phyloP scores from a whole-genome alignment of 2,329 filamentous ascomycete genomes.

The Periconia sp. region DNA sequence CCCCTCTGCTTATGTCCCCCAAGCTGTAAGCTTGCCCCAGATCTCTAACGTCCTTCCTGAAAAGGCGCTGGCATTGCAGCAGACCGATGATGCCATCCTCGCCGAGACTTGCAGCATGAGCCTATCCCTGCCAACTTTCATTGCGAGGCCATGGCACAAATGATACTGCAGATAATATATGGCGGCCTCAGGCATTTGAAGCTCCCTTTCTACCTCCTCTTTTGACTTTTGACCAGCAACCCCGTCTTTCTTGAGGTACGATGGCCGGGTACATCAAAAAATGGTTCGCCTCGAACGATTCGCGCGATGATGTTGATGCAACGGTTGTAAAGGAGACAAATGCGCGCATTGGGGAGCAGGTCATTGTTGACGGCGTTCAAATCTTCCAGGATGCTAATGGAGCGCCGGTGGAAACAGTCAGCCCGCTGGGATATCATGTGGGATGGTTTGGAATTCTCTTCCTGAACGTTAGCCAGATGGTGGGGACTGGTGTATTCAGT shows the following conservation, averaged over 20 bases:
- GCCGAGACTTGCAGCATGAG: constrained; percentile 6
- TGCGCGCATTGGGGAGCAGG: constrained; percentile 28
- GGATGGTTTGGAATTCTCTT: constrained; percentile 32
- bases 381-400: constrained; percentile 32
- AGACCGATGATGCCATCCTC: constrained; percentile 8
- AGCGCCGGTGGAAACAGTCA: constrained; percentile 31
- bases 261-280: constrained; percentile 16
- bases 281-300: constrained; percentile 17
- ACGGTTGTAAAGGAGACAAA: constrained; percentile 25
- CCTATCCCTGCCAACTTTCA: not conserved
- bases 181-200: not conserved
- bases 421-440: constrained; percentile 34
- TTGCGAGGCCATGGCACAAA: not conserved
- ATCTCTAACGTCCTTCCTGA: not conserved
- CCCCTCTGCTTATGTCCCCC: not conserved
- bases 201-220: not conserved
- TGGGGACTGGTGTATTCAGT: constrained; percentile 34
- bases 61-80: not conserved
- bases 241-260: not conserved
- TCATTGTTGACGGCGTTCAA: constrained; percentile 22
- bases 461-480: constrained; percentile 35
- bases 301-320: constrained; percentile 15
- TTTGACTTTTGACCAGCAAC: not conserved
- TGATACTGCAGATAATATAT: not conserved
- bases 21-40: not conserved